Base-by-base conservation (phyloP, 1,284 basidiomycete species). In the Lignosus rhinocerotis region DNA sequence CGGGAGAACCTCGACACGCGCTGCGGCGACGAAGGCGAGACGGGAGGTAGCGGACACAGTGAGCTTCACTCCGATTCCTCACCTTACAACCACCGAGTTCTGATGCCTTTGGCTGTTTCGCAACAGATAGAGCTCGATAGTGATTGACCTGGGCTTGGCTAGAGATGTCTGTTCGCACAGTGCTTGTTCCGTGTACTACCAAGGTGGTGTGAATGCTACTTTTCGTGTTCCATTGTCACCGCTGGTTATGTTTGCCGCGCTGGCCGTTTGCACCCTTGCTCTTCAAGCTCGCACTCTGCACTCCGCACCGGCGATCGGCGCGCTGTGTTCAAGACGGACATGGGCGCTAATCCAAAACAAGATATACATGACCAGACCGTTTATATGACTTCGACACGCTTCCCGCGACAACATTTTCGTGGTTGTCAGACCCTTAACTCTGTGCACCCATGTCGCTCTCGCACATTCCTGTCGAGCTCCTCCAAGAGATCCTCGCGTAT, bases 1-100 rank as follows among this genome's bases (percentile, higher is more conserved):
- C 10, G 80, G 82, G n/a, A 74, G 85, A 2, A 81, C 84, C 14
- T 63, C 64, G 8, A 67, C 67, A 14, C 56, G 71, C n/a, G 66
- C 69, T 4, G 71, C 71, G 4, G 71, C 71, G 10, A 62, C 66
- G 32, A 65, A 61, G 48, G 67, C 68, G 25, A 67, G 61, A 45
- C 58, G 59, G 59, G 71, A 71, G 57, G 63, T 67, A 10, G 66
- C 69, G 3, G 67, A 70, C 46, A 63, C 69, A 50, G 70, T 70
- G 51, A 44, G 67, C 60, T 19, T 32, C 4, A 31, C 25, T 16
- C n/a, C 25, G n/a, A 30, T 10, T 19, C 17, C 16, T 42, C 6
- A 30, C 33, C 16, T 19, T 32, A 14, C 1, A 21, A 17, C 6
- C 1, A 11, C 3, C 31, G 8, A 34, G 17, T 19, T 44, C 32